Conservation (phyloP, 306 rosid species). For the Alnus glutinosa region DNA sequence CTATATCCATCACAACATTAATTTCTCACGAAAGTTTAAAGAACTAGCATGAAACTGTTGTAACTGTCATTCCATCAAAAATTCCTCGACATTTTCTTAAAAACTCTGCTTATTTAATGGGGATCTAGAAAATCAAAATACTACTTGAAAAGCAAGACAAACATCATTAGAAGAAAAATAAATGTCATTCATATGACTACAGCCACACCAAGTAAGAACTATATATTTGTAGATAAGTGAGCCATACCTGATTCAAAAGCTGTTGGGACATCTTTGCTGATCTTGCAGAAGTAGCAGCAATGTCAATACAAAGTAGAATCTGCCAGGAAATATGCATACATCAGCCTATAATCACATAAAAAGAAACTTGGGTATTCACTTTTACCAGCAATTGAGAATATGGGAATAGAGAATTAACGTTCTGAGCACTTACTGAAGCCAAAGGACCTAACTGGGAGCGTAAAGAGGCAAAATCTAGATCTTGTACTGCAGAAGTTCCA, state of each 20-base stretch:
- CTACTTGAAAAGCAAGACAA: background rate
- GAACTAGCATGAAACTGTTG: background rate
- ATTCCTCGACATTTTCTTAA: background rate
- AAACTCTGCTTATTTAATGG: background rate
- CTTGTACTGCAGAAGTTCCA: constrained; percentile 52
- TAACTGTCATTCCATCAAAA: background rate
- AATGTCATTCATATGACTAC: background rate
- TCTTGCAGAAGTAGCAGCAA: constrained; percentile 90
- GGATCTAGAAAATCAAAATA: background rate
- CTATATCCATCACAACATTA: background rate
- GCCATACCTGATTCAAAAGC: constrained; percentile 84
- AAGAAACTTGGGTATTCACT: constrained; percentile 11
- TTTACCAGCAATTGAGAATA: constrained; percentile 15
- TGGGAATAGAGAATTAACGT: constrained; percentile 23
- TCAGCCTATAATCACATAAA: constrained; percentile 38
- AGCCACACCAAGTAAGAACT: background rate
- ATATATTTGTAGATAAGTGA: constrained; percentile 22
- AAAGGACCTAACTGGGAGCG: constrained; percentile 89
- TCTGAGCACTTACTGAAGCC: constrained; percentile 71
- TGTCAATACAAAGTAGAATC: constrained; percentile 97
- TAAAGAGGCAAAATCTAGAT: constrained; percentile 84
- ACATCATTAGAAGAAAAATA: background rate
- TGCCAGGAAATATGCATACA: constrained; percentile 43
- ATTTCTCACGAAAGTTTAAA: constrained; percentile 5
- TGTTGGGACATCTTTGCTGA: constrained; percentile 81